Base-by-base conservation (phyloP, 1,284 basidiomycete genomes). In the Trichosporon sp. region DNA sequence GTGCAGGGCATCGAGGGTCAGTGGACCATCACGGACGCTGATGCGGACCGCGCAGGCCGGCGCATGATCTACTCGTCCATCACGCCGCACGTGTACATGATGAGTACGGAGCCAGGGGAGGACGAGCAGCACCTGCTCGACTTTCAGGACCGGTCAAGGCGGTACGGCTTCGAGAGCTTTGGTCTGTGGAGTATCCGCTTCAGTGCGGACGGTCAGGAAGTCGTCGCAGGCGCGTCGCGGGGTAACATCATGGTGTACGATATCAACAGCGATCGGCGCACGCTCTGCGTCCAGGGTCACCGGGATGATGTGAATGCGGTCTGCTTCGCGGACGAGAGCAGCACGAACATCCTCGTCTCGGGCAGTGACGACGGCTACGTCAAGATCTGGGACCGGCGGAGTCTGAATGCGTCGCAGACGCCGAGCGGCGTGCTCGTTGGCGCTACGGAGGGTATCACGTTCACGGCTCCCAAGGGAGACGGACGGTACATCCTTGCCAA, bases 321-420 rank as follows among this genome's bases (percentile, higher is more conserved):
- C 67, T 93, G 91, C 71, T 98, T 94, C 87, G 94, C 95, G 2
- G 94, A 97, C 75, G 88, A 89, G 31, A 86, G 87, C 0, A 93
- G 91, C 16, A 92, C 93, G 21, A 98, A 99, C 75, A 87, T 99
- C 44, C 86, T 99, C 21, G 87, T 98, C 54, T 94, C 91, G 68
- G 96, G 91, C 0, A 93, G 91, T 0, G 95, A 99, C 74, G 95
- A 99, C 76, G 88, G 87, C 0, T 95, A 90, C 78, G 82, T 98
- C 69, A 98, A 98, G 85, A 88, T 99, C 63, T 99, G 95, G 92
- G 95, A 99, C 78, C 87, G 96, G 59, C 87, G 96, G 25, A 95
- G 92, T 0, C 81, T 99, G 10, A 54, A 54, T 27, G 83, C 85
- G 4, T 89, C 89, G 2, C 85, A 83, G 56, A 92, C 89, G 69